Conservation (phyloP, 495 filamentous ascomycete species). For the Penicillium nucicola region DNA sequence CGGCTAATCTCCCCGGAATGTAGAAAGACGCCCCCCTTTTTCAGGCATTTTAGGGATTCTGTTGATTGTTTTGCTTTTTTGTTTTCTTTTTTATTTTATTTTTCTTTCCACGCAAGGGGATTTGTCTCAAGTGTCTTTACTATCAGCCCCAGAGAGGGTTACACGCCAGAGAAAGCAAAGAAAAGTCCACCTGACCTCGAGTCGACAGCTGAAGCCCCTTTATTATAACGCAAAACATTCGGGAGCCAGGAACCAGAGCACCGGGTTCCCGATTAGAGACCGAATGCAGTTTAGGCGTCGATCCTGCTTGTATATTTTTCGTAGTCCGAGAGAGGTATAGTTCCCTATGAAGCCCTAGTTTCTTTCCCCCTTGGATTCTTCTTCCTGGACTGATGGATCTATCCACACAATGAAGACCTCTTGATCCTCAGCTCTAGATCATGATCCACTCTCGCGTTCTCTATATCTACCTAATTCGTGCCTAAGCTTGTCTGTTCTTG, state of each 20-base stretch:
- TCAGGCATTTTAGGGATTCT: slow-evolving; percentile 1
- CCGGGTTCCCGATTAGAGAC: slow-evolving; percentile 26
- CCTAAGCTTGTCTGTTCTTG: background rate
- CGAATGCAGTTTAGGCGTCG: slow-evolving; percentile 23
- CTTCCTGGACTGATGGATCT: background rate
- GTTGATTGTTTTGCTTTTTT: background rate
- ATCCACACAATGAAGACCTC: no score
- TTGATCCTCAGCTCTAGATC: background rate
- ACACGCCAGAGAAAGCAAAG: slow-evolving; percentile 17
- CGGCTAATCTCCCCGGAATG: slow-evolving; percentile 13
- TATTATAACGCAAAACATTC: background rate
- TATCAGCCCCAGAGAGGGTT: slow-evolving; percentile 23
- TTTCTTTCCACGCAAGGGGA: slow-evolving; percentile 3
- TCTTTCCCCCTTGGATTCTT: background rate
- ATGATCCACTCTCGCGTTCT: background rate
- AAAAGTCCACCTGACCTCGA: slow-evolving; percentile 8
- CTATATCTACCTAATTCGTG: slow-evolving; percentile 4
- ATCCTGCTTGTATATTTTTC: slow-evolving; percentile 9
- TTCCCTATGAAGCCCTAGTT: no score
- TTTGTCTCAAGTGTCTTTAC: slow-evolving; percentile 14
- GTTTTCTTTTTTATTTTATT: background rate
- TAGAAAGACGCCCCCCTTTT: slow-evolving; percentile 1
- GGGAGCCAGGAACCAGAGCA: slow-evolving; percentile 18
- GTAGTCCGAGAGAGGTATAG: no score
- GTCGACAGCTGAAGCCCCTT: background rate